Conservation (phyloP, 495 filamentous ascomycete species). For the Daldinia childiae region DNA sequence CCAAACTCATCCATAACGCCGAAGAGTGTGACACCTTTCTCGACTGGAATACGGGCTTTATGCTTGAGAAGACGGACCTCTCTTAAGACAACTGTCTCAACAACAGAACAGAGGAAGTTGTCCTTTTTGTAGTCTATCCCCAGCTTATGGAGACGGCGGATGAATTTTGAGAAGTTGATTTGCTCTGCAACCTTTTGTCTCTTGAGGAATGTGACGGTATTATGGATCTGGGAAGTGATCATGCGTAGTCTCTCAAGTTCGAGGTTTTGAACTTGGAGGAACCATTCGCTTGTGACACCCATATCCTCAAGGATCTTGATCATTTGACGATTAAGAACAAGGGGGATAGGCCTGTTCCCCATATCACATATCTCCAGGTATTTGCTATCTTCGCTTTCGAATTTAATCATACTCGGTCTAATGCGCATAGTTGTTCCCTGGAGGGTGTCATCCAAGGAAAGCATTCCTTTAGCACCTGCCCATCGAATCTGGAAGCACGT, state of each 20-base stretch:
- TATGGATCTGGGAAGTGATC: conserved; percentile 61
- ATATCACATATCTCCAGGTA: conserved; percentile 80
- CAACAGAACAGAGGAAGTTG: conserved; percentile 66
- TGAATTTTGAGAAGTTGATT: conserved; percentile 65
- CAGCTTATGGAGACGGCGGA: conserved; percentile 62
- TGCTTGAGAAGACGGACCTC: conserved; percentile 78
- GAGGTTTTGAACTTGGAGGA: conserved; percentile 67
- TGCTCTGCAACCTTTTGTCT: conserved; percentile 62
- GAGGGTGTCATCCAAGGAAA: conserved; percentile 70
- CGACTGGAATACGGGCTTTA: conserved; percentile 74
- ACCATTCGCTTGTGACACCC: conserved; percentile 61
- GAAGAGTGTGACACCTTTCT: conserved; percentile 74
- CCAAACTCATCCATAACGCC: conserved; percentile 87
- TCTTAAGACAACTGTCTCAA: conserved; percentile 71
- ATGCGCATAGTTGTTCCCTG: conserved; percentile 63
- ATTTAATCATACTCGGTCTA: conserved; percentile 82
- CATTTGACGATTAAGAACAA: conserved; percentile 77
- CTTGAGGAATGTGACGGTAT: conserved; percentile 71
- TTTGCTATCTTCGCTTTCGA: conserved; percentile 60
- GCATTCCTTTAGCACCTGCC: conserved; percentile 76
- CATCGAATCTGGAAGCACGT: conserved; percentile 78
- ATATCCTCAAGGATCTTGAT: conserved; percentile 87
- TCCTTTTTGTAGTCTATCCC: conserved; percentile 70
- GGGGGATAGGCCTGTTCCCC: conserved; percentile 68
- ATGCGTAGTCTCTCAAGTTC: conserved; percentile 66